phyloP scores from a whole-genome alignment of 2,329 filamentous ascomycete genomes.

The Fusarium euwallaceae region DNA sequence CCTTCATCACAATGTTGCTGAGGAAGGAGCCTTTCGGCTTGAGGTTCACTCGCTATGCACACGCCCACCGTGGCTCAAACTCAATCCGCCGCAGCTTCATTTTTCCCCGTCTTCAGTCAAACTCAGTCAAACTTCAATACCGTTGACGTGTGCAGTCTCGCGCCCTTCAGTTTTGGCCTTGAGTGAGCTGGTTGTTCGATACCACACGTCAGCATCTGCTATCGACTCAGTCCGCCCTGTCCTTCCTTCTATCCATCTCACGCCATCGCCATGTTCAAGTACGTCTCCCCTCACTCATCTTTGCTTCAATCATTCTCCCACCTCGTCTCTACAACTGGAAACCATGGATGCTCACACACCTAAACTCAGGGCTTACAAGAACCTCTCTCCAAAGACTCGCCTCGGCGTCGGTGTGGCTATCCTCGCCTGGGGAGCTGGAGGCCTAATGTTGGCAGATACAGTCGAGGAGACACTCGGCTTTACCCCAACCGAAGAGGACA shows the following conservation, averaged over 20 bases:
- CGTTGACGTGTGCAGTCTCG: not conserved
- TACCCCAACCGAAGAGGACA: conserved; percentile 79
- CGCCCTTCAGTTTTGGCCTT: not conserved
- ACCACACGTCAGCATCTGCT: not conserved
- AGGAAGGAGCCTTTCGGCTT: not conserved
- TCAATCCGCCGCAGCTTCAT: not conserved
- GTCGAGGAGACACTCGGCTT: conserved; percentile 81
- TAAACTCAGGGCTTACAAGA: conserved; percentile 73
- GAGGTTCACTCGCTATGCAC: not conserved
- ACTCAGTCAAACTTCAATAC: not conserved
- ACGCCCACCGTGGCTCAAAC: not conserved
- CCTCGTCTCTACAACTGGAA: not conserved
- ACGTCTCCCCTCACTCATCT: not conserved
- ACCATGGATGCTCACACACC: conserved; percentile 10
- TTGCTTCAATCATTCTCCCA: not conserved
- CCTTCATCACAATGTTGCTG: not conserved
- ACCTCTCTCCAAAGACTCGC: conserved; percentile 77
- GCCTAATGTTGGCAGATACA: conserved; percentile 79
- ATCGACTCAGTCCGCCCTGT: not conserved
- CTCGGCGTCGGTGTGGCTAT: conserved; percentile 79
- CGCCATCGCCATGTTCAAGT: conserved; percentile 40
- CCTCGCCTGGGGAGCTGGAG: conserved; percentile 80
- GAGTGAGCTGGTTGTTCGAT: not conserved
- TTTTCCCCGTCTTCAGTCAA: not conserved
- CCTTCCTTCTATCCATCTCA: conserved; percentile 6